Conservation (phyloP, 1,284 basidiomycete genomes). For the Cutaneotrichosporon sp. region DNA sequence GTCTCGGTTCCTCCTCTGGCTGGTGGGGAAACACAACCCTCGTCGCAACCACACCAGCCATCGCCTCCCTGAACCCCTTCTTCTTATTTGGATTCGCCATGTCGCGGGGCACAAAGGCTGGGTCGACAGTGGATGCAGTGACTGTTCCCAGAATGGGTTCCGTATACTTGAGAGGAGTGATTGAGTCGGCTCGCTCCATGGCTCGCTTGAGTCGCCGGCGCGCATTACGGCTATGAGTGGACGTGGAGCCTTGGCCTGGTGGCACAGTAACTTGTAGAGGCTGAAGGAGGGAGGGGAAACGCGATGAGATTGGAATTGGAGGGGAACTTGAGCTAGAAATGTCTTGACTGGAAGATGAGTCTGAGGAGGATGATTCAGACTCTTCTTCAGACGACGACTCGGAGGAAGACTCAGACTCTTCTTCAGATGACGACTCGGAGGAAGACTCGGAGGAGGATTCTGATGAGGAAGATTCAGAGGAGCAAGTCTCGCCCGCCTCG, state of each 20-base stretch:
- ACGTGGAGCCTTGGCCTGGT: conserved; percentile 44
- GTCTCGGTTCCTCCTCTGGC: too few relatives aligned
- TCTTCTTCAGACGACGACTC: background rate
- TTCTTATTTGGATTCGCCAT: conserved; percentile 51
- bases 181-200: conserved; percentile 23
- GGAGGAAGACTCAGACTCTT: conserved; percentile 5
- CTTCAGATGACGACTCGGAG: background rate
- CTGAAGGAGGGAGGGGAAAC: conserved; percentile 13
- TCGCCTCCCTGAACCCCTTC: conserved; percentile 46
- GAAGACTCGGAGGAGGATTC: too few relatives aligned
- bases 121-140: background rate
- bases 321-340: conserved; percentile 19
- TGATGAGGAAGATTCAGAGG: too few relatives aligned
- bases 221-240: conserved; percentile 45
- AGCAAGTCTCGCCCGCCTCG: background rate
- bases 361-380: conserved; percentile 4
- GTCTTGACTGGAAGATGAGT: conserved; percentile 5
- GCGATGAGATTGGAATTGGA: background rate
- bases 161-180: too few relatives aligned
- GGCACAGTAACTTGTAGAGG: conserved; percentile 26
- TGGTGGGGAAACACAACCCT: conserved; percentile 33
- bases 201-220: conserved; percentile 35
- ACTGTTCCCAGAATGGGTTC: background rate
- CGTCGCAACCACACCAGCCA: conserved; percentile 35
- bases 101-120: conserved; percentile 25